phyloP scores from a whole-genome alignment of 305 asterid genomes.

The Lippia alba region DNA sequence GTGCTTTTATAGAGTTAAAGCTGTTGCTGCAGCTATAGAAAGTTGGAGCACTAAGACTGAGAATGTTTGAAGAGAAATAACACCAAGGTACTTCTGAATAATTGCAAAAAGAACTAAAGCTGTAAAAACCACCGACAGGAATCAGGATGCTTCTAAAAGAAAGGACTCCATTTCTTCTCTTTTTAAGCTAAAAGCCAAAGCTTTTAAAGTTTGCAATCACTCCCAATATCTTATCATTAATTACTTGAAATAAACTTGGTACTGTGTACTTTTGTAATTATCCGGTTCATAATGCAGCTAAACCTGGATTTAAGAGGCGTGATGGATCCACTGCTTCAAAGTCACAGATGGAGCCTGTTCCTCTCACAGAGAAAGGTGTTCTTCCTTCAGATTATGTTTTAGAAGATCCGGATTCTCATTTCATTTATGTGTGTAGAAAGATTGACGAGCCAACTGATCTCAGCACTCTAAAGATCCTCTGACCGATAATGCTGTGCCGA shows the following conservation, averaged over 20 bases:
- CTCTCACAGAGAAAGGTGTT: constrained; percentile 70
- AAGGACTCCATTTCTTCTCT: no score
- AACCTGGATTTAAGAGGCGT: constrained; percentile 82
- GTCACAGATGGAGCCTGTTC: constrained; percentile 69
- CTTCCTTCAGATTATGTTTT: constrained; percentile 68
- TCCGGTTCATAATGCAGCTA: constrained; percentile 63
- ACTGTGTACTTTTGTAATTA: constrained; percentile 13
- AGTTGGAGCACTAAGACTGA: neutral
- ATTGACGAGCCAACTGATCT: constrained; percentile 40
- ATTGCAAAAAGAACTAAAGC: no score
- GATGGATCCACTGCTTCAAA: constrained; percentile 48
- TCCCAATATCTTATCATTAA: no score
- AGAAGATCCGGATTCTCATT: constrained; percentile 96
- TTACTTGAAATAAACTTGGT: neutral
- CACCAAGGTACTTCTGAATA: no score
- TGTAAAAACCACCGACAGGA: no score
- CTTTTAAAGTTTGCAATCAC: no score
- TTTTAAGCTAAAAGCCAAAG: no score
- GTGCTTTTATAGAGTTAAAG: no score
- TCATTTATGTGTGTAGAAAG: constrained; percentile 79
- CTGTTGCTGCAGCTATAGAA: no score
- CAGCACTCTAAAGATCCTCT: constrained; percentile 32
- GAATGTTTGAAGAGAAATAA: no score
- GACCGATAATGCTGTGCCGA: constrained; percentile 41
- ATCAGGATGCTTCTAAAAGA: no score